phyloP scores from a whole-genome alignment of 129 eudicot genomes.

The Escallonia rubra region DNA sequence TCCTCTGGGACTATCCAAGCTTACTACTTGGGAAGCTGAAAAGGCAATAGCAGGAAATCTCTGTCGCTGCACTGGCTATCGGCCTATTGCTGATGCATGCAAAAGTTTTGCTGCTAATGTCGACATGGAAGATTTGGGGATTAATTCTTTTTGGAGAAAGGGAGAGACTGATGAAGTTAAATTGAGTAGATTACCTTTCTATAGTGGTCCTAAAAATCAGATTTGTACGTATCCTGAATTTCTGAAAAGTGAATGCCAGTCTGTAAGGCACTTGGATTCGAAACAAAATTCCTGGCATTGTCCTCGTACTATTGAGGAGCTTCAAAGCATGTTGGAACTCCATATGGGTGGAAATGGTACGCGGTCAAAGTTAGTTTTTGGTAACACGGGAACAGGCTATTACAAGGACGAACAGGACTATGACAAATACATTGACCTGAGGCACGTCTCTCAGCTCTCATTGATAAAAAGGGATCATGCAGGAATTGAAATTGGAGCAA shows the following conservation, averaged over 20 bases:
- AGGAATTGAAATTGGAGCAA: slow-evolving; percentile 68
- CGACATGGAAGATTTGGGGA: slow-evolving; percentile 87
- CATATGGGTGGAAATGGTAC: slow-evolving; percentile 17
- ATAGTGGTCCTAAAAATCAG: slow-evolving; percentile 39
- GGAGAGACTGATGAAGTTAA: slow-evolving; percentile 45
- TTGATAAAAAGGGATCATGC: slow-evolving; percentile 29
- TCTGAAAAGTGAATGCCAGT: slow-evolving; percentile 30
- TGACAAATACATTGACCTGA: slow-evolving; percentile 66
- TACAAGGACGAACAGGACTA: slow-evolving; percentile 52
- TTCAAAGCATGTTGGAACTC: slow-evolving; percentile 35
- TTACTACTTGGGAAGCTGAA: slow-evolving; percentile 74
- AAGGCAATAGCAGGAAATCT: slow-evolving; percentile 78
- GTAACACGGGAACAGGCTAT: slow-evolving; percentile 76
- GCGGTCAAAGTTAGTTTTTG: slow-evolving; percentile 54
- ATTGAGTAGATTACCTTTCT: slow-evolving; percentile 49
- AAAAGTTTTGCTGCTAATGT: slow-evolving; percentile 83
- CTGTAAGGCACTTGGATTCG: slow-evolving; percentile 25
- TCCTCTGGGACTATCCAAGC: slow-evolving; percentile 61
- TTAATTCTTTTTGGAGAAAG: slow-evolving; percentile 73
- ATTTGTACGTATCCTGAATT: slow-evolving; percentile 50
- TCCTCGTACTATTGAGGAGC: slow-evolving; percentile 64
- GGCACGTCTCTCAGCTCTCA: slow-evolving; percentile 69
- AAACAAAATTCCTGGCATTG: slow-evolving; percentile 47
- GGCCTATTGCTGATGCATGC: slow-evolving; percentile 92
- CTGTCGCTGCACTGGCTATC: slow-evolving; percentile 96